These are phyloP conservation scores for Pilatotrama ljubarskyi DNA, from an alignment of 768 basidiomycete genomes.

Conservation along the genomic window DNA sequence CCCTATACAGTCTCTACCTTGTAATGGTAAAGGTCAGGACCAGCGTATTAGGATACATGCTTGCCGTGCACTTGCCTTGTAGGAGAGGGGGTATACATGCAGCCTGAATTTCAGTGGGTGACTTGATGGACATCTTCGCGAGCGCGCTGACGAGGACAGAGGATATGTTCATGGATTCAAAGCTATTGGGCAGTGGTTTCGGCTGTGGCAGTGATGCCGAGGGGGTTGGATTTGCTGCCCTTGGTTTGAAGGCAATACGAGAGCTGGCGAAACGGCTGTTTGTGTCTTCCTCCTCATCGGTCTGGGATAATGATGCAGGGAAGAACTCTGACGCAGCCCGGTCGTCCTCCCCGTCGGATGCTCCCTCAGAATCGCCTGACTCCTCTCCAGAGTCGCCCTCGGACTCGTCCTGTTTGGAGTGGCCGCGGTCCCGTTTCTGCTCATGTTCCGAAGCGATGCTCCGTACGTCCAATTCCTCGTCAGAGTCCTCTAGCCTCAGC, in stretches of 20 bases:
- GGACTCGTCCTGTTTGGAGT: conserved; percentile 14
- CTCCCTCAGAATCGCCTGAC: conserved; percentile 12
- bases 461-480: conserved; percentile 10
- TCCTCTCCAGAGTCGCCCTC: conserved; percentile 24
- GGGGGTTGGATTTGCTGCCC: conserved; percentile 6
- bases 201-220: not conserved
- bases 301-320: not conserved
- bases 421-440: not conserved
- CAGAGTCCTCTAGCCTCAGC: conserved; percentile 1
- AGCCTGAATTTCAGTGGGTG: conserved; percentile 84
- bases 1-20: conserved; percentile 95
- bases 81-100: conserved; percentile 90
- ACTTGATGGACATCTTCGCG: conserved; percentile 77
- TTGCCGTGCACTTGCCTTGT: conserved; percentile 50
- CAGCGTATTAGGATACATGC: not conserved
- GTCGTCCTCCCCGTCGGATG: not conserved
- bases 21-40: conserved; percentile 16
- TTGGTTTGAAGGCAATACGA: conserved; percentile 26
- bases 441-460: conserved; percentile 28
- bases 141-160: conserved; percentile 62
- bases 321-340: not conserved
- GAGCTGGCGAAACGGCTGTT: conserved; percentile 24
- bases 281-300: conserved; percentile 4
- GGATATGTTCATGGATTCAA: conserved; percentile 61
- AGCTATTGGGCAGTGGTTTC: conserved; percentile 36